phyloP scores from a whole-genome alignment of 805 yeast genomes.

The Saccharomycopsis fodiens region DNA sequence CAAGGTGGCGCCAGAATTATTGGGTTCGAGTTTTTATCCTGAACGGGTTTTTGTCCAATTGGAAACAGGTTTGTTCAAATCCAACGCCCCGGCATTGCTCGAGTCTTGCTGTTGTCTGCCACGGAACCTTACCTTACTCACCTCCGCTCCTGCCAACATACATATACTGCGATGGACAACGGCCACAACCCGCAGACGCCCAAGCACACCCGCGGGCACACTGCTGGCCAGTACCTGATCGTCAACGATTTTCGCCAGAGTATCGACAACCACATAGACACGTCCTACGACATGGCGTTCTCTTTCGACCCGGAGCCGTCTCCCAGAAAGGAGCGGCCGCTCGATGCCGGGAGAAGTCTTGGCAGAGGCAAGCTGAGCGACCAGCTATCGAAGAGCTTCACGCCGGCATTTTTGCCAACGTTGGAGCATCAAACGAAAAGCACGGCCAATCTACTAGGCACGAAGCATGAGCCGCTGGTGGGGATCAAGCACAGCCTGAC shows the following conservation, averaged over 20 bases:
- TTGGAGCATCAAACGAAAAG: neutral
- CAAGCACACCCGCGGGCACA: conserved; percentile 6
- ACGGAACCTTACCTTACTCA: too few relatives aligned
- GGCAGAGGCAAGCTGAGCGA: conserved; percentile 9
- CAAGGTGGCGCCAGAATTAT: too few relatives aligned
- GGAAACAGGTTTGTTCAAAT: too few relatives aligned
- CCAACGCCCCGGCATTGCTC: too few relatives aligned
- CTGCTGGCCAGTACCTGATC: conserved; percentile 16
- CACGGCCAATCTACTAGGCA: neutral
- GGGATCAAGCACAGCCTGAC: neutral
- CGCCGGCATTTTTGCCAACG: neutral
- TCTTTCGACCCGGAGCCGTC: conserved; percentile 8
- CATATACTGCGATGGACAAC: neutral
- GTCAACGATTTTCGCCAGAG: conserved; percentile 20
- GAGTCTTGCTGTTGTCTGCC: too few relatives aligned
- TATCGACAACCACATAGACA: conserved; percentile 19
- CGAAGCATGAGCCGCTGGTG: neutral
- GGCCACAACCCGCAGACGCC: conserved; percentile 1
- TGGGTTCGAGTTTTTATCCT: too few relatives aligned
- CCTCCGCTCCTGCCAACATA: too few relatives aligned
- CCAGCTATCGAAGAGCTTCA: conserved; percentile 9
- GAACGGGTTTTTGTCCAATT: too few relatives aligned
- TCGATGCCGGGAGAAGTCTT: conserved; percentile 11
- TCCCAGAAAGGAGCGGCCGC: neutral
- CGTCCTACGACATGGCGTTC: conserved; percentile 20